phyloP scores from a whole-genome alignment of 2,329 filamentous ascomycete species.

The Stemphylium lycopersici region DNA sequence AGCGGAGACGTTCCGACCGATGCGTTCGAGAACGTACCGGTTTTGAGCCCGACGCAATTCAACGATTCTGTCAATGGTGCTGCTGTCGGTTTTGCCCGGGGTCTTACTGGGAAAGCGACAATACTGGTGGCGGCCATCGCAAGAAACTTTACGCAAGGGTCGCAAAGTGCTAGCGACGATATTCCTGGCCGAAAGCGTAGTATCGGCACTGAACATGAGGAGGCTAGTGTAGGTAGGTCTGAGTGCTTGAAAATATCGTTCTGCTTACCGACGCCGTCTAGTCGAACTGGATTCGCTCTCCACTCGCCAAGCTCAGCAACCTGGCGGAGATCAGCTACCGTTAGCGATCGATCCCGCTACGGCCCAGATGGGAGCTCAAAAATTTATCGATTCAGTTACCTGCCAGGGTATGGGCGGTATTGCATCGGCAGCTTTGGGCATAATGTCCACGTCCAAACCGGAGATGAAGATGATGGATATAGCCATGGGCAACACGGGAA shows the following conservation, averaged over 20 bases:
- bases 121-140: slow-evolving; percentile 32
- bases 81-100: slow-evolving; percentile 33
- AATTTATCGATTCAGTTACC: slow-evolving; percentile 25
- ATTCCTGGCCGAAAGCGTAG: slow-evolving; percentile 4
- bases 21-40: slow-evolving; percentile 27
- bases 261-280: slow-evolving; percentile 10
- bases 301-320: slow-evolving; percentile 14
- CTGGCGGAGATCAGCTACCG: not conserved
- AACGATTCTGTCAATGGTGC: slow-evolving; percentile 37
- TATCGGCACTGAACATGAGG: not conserved
- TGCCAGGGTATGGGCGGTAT: slow-evolving; percentile 38
- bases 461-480: slow-evolving; percentile 11
- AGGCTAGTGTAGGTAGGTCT: slow-evolving; percentile 25
- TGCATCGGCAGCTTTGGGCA: slow-evolving; percentile 25
- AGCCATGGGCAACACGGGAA: not conserved
- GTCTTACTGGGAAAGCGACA: slow-evolving; percentile 32
- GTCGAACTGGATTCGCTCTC: slow-evolving; percentile 17
- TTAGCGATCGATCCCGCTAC: slow-evolving; percentile 30
- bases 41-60: slow-evolving; percentile 24
- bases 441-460: slow-evolving; percentile 19
- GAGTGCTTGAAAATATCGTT: not conserved
- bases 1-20: slow-evolving; percentile 30
- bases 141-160: slow-evolving; percentile 18
- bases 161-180: slow-evolving; percentile 3
- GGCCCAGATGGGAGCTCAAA: slow-evolving; percentile 26